These are phyloP conservation scores for Avena sativa DNA, from an alignment of 176 grass and related monocot species.

Conservation along the genomic window DNA sequence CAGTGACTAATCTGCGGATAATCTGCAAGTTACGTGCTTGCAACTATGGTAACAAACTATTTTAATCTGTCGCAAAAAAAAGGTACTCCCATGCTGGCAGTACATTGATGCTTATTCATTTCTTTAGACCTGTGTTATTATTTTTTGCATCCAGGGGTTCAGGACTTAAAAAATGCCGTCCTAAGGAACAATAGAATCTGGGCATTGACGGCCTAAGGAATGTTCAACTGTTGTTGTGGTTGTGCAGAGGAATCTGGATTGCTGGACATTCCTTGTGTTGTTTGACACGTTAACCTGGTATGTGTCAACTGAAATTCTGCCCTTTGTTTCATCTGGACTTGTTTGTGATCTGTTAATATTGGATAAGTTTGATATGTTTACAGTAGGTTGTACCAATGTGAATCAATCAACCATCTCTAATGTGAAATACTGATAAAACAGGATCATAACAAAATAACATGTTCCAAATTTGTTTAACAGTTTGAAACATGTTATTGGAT, in stretches of 20 bases:
- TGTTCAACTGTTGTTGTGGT: constrained; percentile 43
- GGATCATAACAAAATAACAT: not conserved
- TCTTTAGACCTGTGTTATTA: not conserved
- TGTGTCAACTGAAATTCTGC: not conserved
- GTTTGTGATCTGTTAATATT: not conserved
- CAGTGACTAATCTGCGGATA: not conserved
- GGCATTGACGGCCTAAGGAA: constrained; percentile 30
- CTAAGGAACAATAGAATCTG: not conserved
- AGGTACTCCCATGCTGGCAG: not conserved
- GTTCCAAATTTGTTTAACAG: not conserved
- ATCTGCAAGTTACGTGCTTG: not conserved
- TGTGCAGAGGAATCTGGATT: constrained; percentile 44
- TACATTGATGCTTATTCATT: not conserved
- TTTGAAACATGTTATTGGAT: not conserved
- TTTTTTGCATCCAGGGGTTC: not conserved
- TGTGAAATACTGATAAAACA: constrained; percentile 15
- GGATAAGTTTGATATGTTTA: constrained; percentile 46
- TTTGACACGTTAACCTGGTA: constrained; percentile 57
- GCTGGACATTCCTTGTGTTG: constrained; percentile 43
- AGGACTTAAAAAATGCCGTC: not conserved
- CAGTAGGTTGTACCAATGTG: constrained; percentile 46
- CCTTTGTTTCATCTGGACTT: not conserved
- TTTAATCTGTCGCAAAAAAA: not conserved
- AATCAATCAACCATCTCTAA: constrained; percentile 36
- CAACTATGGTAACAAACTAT: not conserved